Evolutionary conservation across 495 filamentous ascomycete genomes (phyloP).

Genomic region (Tuber indicum): DNA sequence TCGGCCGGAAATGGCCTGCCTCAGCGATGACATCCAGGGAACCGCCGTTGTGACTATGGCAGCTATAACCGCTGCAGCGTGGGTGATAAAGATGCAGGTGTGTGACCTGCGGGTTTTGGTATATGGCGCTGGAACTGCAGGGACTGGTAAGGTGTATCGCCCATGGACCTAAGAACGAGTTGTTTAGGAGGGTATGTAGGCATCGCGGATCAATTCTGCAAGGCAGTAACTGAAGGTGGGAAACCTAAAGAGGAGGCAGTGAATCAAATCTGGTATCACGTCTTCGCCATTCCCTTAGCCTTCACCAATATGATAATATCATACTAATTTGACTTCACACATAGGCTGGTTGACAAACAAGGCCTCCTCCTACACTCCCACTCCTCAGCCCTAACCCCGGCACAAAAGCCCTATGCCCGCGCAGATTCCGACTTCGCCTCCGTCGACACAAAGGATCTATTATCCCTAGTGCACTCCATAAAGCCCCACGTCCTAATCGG

Average conservation of each 20-base stretch:
- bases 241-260: slow-evolving; percentile 67
- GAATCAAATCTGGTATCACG: slow-evolving; percentile 66
- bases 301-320: not conserved
- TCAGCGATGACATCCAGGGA: slow-evolving; percentile 90
- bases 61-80: slow-evolving; percentile 65
- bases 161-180: not conserved
- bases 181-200: slow-evolving; percentile 25
- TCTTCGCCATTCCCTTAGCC: not conserved
- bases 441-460: slow-evolving; percentile 53
- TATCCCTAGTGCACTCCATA: slow-evolving; percentile 61
- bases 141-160: slow-evolving; percentile 50
- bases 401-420: slow-evolving; percentile 62
- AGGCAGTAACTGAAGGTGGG: slow-evolving; percentile 55
- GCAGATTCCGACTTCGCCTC: slow-evolving; percentile 58
- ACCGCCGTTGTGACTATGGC: slow-evolving; percentile 83
- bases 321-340: slow-evolving; percentile 1
- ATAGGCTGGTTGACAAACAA: slow-evolving; percentile 76
- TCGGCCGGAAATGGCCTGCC: slow-evolving; percentile 64
- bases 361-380: slow-evolving; percentile 66
- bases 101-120: slow-evolving; percentile 62
- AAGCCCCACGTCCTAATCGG: slow-evolving; percentile 79
- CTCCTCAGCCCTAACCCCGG: slow-evolving; percentile 53
- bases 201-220: slow-evolving; percentile 79
- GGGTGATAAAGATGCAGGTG: slow-evolving; percentile 61
- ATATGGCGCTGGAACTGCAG: slow-evolving; percentile 80